A percentile compares a stretch with the other conserved stretches of the same genome.
Conservation (phyloP, 1,284 basidiomycete genomes). For the Heterobasidion parviporum region DNA sequence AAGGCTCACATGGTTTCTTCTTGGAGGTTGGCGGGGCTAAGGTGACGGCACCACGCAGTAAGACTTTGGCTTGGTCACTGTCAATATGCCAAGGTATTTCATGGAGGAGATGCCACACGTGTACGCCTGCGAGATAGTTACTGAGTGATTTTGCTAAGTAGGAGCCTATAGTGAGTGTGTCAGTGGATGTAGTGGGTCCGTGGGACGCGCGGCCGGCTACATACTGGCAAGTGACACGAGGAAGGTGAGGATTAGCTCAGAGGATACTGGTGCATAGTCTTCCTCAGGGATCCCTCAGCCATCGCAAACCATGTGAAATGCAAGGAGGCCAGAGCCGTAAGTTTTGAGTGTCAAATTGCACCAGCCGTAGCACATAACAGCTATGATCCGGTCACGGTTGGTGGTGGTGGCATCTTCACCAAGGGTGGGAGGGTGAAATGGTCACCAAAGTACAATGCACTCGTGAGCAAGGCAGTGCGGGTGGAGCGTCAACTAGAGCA, state of each 20-base stretch:
- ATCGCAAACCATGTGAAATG: slow-evolving; percentile 25
- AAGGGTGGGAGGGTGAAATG: not conserved
- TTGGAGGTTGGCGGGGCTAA: not conserved
- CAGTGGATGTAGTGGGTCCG: slow-evolving; percentile 1
- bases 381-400: slow-evolving; percentile 12
- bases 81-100: slow-evolving; percentile 9
- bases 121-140: slow-evolving; percentile 15
- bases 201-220: too few species aligned
- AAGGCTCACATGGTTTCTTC: not conserved
- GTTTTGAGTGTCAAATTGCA: slow-evolving; percentile 12
- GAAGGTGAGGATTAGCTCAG: too few species aligned
- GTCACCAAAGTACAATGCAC: slow-evolving; percentile 15
- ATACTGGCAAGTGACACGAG: too few species aligned
- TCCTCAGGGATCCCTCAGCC: slow-evolving; percentile 12
- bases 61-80: not conserved
- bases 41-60: not conserved
- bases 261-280: slow-evolving; percentile 9
- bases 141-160: slow-evolving; percentile 12
- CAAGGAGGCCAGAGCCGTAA: slow-evolving; percentile 20
- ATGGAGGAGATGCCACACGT: slow-evolving; percentile 20
- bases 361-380: slow-evolving; percentile 12
- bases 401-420: not conserved
- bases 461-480: slow-evolving; percentile 15
- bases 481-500: slow-evolving; percentile 5
- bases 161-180: slow-evolving; percentile 10